Percentiles rank a stretch among this genome's conserved stretches.
Conservation (phyloP, 176 grass and related monocot genomes). For the Rhynchospora breviuscula region DNA sequence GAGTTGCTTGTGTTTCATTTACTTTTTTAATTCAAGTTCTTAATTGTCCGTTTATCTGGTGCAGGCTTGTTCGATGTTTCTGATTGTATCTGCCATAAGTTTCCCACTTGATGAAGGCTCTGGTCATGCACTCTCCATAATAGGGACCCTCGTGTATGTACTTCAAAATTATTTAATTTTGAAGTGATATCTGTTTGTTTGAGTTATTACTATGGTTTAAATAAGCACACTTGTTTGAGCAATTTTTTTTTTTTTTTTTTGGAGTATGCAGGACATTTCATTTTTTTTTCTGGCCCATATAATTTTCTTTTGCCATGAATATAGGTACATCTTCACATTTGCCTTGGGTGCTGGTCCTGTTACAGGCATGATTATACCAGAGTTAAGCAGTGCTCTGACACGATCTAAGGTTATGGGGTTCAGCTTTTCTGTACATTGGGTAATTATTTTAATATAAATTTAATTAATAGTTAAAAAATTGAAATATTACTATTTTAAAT, state of each 20-base stretch:
- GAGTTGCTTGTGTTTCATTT: background rate
- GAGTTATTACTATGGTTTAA: background rate
- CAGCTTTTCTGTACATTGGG: constrained; percentile 95
- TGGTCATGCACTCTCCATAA: constrained; percentile 62
- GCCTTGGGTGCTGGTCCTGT: constrained; percentile 85
- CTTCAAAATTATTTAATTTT: constrained; percentile 23
- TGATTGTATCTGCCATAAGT: constrained; percentile 74
- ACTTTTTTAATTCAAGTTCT: background rate
- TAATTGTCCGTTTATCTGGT: constrained; percentile 27
- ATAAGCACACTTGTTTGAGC: background rate
- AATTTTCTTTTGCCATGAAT: constrained; percentile 27
- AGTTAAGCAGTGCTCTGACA: constrained; percentile 68
- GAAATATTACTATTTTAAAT: background rate
- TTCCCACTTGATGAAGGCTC: constrained; percentile 60
- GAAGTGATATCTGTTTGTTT: background rate
- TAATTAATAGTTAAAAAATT: background rate
- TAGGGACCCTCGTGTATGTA: constrained; percentile 82
- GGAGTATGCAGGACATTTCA: background rate
- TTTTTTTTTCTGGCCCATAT: background rate
- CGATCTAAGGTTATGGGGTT: constrained; percentile 94
- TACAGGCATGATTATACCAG: constrained; percentile 94
- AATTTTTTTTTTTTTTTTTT: too few species aligned
- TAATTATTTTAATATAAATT: constrained; percentile 29
- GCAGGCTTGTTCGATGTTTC: constrained; percentile 90
- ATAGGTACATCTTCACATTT: constrained; percentile 94